Evolutionary conservation across 805 yeast genomes (phyloP).

Genomic region (Sugiyamaella marilandica): DNA sequence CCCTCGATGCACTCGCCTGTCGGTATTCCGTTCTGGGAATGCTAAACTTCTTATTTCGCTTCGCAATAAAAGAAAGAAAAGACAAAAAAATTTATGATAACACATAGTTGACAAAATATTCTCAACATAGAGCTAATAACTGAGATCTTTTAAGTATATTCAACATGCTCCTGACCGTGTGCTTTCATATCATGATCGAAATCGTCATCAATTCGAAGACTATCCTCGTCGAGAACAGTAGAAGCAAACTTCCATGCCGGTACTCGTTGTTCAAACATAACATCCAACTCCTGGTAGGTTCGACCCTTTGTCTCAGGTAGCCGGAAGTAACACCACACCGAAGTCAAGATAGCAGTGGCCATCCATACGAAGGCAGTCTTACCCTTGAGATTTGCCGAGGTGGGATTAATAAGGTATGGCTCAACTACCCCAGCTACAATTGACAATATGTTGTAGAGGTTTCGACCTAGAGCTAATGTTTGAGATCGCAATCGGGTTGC

Average conservation of each 20-base stretch:
- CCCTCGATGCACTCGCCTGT: slow-evolving; percentile 5
- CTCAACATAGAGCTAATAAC: too few species aligned
- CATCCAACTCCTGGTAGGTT: slow-evolving; percentile 56
- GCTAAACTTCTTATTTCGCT: too few species aligned
- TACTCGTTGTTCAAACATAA: slow-evolving; percentile 38
- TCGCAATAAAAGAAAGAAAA: too few species aligned
- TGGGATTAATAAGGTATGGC: slow-evolving; percentile 42
- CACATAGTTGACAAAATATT: too few species aligned
- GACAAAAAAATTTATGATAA: too few species aligned
- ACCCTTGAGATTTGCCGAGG: slow-evolving; percentile 44
- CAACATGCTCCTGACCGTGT: too few species aligned
- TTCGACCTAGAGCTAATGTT: slow-evolving; percentile 39
- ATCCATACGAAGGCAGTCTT: slow-evolving; percentile 43
- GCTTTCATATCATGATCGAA: too few species aligned
- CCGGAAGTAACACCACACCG: slow-evolving; percentile 45
- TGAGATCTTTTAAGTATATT: too few species aligned
- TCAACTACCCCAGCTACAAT: slow-evolving; percentile 45
- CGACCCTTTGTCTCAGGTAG: slow-evolving; percentile 56
- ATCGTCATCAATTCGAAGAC: too few species aligned
- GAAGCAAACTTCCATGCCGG: slow-evolving; percentile 24
- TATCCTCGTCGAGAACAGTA: too few species aligned
- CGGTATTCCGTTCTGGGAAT: slow-evolving; percentile 1
- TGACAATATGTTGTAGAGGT: slow-evolving; percentile 21
- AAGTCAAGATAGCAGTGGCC: slow-evolving; percentile 41
- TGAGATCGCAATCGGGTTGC: slow-evolving; percentile 40